Percentiles rank a stretch among this genome's conserved stretches.
Evolutionary conservation across 768 basidiomycete genomes (phyloP).

Genomic region (Candolleomyces aberdarensis): DNA sequence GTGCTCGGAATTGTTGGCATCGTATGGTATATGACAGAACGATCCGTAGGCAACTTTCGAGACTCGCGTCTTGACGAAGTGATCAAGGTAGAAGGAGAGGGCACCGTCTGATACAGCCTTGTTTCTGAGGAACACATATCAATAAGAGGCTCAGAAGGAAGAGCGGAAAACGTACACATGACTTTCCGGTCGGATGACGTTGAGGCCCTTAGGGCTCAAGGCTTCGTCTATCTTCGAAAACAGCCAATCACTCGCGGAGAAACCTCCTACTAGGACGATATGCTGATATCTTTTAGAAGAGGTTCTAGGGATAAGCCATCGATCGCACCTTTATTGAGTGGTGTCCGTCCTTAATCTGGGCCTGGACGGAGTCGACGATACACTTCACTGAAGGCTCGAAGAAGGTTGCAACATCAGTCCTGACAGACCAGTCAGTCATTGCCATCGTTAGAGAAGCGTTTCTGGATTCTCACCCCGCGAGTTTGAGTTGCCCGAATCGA

Average conservation of each 20-base stretch:
- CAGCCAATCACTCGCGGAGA: constrained; percentile 49
- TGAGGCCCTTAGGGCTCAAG: constrained; percentile 1
- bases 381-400: constrained; percentile 37
- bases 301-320: not conserved
- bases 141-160: not conserved
- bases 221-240: constrained; percentile 33
- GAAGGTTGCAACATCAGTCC: constrained; percentile 32
- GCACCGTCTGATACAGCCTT: constrained; percentile 12
- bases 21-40: constrained; percentile 34
- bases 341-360: constrained; percentile 21
- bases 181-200: constrained; percentile 10
- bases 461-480: constrained; percentile 24
- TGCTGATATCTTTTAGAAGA: constrained; percentile 20
- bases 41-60: constrained; percentile 16
- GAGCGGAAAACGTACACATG: constrained; percentile 12
- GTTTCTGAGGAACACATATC: not conserved
- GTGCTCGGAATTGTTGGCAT: constrained; percentile 37
- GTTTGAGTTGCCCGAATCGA: constrained; percentile 45
- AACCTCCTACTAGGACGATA: constrained; percentile 52
- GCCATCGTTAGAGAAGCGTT: too few relatives aligned
- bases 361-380: constrained; percentile 29
- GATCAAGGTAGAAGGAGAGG: constrained; percentile 13
- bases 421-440: constrained; percentile 5
- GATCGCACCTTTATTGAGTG: constrained; percentile 28
- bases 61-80: constrained; percentile 9